phyloP scores from a whole-genome alignment of 352 stramenopile genomes.

The Globisporangium yorkense region DNA sequence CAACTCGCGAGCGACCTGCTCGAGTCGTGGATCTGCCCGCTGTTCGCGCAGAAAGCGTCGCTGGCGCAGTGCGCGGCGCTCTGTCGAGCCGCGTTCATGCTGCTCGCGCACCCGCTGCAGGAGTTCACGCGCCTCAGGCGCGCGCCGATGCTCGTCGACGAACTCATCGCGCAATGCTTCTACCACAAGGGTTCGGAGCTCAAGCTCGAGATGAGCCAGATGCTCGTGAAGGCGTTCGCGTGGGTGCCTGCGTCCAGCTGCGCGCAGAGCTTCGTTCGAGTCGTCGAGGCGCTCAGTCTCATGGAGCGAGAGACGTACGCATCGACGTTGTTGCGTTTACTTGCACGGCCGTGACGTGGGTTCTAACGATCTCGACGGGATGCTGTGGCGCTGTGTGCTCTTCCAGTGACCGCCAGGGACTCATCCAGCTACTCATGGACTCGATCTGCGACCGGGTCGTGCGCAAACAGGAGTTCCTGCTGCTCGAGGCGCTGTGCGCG shows the following conservation, averaged over 20 bases:
- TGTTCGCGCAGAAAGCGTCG: constrained; percentile 40
- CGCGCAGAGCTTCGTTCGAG: constrained; percentile 35
- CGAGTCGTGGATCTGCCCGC: constrained; percentile 46
- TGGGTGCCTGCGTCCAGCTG: constrained; percentile 49
- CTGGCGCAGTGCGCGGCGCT: constrained; percentile 42
- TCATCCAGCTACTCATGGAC: constrained; percentile 36
- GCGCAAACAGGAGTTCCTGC: constrained; percentile 30
- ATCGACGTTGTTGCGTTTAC: not conserved
- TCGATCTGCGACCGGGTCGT: constrained; percentile 32
- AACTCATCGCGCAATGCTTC: constrained; percentile 61
- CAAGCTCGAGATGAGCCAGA: constrained; percentile 50
- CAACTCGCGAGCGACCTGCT: constrained; percentile 42
- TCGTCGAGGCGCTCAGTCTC: constrained; percentile 54
- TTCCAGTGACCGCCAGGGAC: constrained; percentile 37
- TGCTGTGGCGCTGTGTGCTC: not conserved
- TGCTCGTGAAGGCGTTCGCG: constrained; percentile 50
- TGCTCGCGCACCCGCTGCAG: constrained; percentile 62
- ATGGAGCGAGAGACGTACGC: constrained; percentile 59
- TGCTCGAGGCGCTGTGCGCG: constrained; percentile 49
- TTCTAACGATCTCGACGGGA: not conserved
- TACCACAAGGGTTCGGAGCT: constrained; percentile 39
- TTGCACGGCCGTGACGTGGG: not conserved
- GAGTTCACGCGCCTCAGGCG: constrained; percentile 41
- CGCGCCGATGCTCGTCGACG: constrained; percentile 33
- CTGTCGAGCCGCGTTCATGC: constrained; percentile 57